These are phyloP conservation scores for Phytophthora idaei DNA, from an alignment of 352 stramenopile species.

Conservation along the genomic window DNA sequence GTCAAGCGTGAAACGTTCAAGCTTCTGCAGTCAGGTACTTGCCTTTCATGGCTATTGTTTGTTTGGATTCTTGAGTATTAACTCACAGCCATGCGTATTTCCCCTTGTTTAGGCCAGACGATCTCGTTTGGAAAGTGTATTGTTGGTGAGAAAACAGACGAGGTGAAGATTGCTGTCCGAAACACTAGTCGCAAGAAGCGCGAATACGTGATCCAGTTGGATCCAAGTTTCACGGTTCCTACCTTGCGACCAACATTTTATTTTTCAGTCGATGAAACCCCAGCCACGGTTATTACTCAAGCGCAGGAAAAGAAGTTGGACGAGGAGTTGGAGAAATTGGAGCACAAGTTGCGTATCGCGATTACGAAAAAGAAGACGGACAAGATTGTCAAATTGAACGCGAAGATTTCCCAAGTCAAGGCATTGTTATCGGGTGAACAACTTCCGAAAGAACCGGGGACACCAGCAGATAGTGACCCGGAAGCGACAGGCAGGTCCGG, in stretches of 20 bases:
- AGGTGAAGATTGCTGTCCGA: conserved; percentile 84
- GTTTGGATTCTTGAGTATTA: not conserved
- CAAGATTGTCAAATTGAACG: conserved; percentile 87
- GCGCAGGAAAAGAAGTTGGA: conserved; percentile 91
- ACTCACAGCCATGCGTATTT: conserved; percentile 1
- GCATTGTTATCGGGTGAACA: conserved; percentile 81
- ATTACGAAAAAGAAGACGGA: conserved; percentile 91
- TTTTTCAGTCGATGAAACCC: conserved; percentile 84
- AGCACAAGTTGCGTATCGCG: conserved; percentile 90
- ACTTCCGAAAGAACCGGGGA: conserved; percentile 50
- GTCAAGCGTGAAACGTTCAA: conserved; percentile 92
- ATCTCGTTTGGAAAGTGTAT: conserved; percentile 86
- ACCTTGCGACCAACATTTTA: conserved; percentile 80
- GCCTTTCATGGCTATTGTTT: not conserved
- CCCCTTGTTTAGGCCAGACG: conserved; percentile 62
- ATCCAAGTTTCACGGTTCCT: conserved; percentile 68
- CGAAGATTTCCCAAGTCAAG: conserved; percentile 82
- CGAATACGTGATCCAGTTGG: conserved; percentile 89
- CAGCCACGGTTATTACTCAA: conserved; percentile 86
- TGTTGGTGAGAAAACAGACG: conserved; percentile 82
- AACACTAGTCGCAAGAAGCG: conserved; percentile 90
- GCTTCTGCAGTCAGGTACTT: conserved; percentile 82
- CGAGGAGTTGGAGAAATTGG: conserved; percentile 89
- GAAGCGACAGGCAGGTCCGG: conserved; percentile 36
- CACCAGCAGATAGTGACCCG: conserved; percentile 42